phyloP scores from a whole-genome alignment of 306 rosid genomes.

The Pyrus communis region DNA sequence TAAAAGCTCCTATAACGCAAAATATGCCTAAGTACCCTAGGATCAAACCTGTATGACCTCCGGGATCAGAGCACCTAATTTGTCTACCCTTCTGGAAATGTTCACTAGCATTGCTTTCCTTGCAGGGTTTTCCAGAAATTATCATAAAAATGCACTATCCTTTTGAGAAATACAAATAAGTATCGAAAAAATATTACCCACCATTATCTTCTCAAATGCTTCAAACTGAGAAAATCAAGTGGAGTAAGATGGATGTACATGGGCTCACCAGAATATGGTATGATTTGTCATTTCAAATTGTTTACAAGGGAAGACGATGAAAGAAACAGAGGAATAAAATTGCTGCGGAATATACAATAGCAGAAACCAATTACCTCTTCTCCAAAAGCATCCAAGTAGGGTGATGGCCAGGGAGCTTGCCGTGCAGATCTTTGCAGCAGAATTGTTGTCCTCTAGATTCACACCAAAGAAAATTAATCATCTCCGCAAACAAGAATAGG shows the following conservation, averaged over 20 bases:
- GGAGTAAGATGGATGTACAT: not conserved
- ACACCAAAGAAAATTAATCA: conserved; percentile 11
- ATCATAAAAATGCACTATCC: not conserved
- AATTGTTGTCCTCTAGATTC: conserved; percentile 69
- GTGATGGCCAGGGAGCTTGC: conserved; percentile 97
- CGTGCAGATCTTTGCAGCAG: conserved; percentile 89
- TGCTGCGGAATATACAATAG: not conserved
- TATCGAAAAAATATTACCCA: not conserved
- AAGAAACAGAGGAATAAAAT: not conserved
- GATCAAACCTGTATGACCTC: not conserved
- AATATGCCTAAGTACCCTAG: not conserved
- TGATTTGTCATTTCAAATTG: not conserved
- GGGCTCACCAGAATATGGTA: not conserved
- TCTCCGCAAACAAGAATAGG: not conserved
- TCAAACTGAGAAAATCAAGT: not conserved
- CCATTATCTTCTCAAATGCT: not conserved
- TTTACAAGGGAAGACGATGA: not conserved
- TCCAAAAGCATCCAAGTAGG: conserved; percentile 89
- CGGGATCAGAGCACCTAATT: not conserved
- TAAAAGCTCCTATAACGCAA: not conserved
- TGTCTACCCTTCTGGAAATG: not conserved
- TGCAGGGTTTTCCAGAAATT: not conserved
- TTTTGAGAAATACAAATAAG: not conserved
- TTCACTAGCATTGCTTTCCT: not conserved
- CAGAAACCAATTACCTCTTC: conserved; percentile 61